Conservation (phyloP, 2,329 filamentous ascomycete genomes). For the Colletotrichum spinosum region DNA sequence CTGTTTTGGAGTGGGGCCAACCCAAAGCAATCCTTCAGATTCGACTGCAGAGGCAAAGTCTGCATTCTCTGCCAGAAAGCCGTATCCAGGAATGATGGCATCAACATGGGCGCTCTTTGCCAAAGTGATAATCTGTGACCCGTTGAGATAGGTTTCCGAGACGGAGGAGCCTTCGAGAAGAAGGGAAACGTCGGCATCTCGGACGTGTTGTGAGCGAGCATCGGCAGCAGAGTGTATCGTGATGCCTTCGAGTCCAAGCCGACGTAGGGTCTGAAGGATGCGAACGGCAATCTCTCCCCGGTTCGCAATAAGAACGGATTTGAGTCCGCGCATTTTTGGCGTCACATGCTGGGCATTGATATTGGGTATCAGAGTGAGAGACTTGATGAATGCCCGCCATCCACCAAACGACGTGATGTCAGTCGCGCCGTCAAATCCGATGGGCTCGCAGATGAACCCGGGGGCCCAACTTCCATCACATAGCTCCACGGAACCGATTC, state of each 20-base stretch:
- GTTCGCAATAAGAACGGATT: slow-evolving; percentile 73
- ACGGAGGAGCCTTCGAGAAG: slow-evolving; percentile 66
- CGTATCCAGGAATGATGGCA: slow-evolving; percentile 75
- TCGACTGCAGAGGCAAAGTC: slow-evolving; percentile 67
- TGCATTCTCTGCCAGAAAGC: slow-evolving; percentile 73
- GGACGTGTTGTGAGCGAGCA: slow-evolving; percentile 73
- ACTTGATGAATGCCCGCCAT: slow-evolving; percentile 45
- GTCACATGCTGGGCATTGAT: neutral
- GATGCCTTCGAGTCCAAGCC: slow-evolving; percentile 75
- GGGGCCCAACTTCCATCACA: slow-evolving; percentile 47
- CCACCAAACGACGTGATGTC: slow-evolving; percentile 48
- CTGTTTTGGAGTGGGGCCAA: slow-evolving; percentile 65
- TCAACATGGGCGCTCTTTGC: slow-evolving; percentile 61
- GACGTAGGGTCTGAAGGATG: slow-evolving; percentile 74
- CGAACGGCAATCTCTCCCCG: slow-evolving; percentile 81
- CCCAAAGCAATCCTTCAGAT: slow-evolving; percentile 67
- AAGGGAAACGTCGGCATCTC: slow-evolving; percentile 74
- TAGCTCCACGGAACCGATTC: slow-evolving; percentile 51
- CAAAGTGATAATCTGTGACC: slow-evolving; percentile 67
- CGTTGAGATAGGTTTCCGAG: slow-evolving; percentile 72
- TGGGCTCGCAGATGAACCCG: slow-evolving; percentile 52
- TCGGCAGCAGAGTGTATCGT: slow-evolving; percentile 76
- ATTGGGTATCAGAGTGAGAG: neutral
- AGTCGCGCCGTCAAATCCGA: slow-evolving; percentile 44
- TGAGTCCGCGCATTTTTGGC: slow-evolving; percentile 33